Conservation (phyloP, 768 basidiomycete genomes). For the Lactarius psammicola region DNA sequence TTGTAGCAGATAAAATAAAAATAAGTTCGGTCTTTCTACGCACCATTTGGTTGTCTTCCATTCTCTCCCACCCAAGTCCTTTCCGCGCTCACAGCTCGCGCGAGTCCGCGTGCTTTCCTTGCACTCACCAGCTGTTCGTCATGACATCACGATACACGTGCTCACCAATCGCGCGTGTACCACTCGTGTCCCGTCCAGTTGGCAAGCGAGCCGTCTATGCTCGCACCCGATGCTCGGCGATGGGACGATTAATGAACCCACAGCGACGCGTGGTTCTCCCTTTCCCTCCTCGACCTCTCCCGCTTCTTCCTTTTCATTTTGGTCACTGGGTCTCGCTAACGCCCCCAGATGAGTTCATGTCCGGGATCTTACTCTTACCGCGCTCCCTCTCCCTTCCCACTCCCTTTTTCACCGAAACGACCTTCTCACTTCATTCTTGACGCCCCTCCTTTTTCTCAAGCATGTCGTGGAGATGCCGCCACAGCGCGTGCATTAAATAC, state of each 20-base stretch:
- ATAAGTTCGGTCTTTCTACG: neutral
- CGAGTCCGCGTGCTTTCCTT: neutral
- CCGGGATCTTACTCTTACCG: constrained; percentile 10
- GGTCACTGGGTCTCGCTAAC: neutral
- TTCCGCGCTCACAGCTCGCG: neutral
- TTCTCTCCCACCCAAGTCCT: neutral
- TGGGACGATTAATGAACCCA: neutral
- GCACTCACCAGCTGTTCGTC: neutral
- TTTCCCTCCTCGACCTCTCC: neutral
- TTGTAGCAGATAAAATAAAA: no score
- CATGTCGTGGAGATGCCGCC: neutral
- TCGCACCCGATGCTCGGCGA: constrained; percentile 1
- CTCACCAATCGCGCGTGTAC: neutral
- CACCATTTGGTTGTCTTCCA: neutral
- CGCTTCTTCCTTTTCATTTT: constrained; percentile 5
- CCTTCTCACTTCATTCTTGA: neutral
- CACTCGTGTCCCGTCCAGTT: constrained; percentile 1
- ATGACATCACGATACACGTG: constrained; percentile 9
- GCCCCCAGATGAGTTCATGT: constrained; percentile 23
- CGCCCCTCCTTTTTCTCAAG: neutral
- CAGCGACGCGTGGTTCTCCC: neutral
- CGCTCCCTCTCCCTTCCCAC: no score
- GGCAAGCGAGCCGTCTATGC: neutral
- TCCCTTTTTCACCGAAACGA: neutral
- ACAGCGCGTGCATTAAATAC: constrained; percentile 1